Evolutionary conservation across 371 early-diverging fungal species (phyloP).

Genomic region (Batrachochytrium dendrobatidis): DNA sequence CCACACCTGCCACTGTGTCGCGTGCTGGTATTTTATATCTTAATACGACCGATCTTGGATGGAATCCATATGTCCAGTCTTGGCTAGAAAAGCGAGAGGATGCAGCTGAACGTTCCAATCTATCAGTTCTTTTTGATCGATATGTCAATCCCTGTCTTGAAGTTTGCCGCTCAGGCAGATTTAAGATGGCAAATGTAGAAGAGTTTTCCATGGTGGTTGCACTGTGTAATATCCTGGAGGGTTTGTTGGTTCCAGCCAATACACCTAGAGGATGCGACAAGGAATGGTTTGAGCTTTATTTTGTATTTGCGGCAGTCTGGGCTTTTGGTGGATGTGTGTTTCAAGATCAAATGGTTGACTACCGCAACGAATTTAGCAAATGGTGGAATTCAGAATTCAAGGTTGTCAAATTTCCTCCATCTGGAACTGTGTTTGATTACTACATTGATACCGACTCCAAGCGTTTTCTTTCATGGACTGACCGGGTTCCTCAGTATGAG

Average conservation of each 20-base stretch:
- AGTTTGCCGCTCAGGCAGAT: slow-evolving; percentile 41
- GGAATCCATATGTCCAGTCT: slow-evolving; percentile 57
- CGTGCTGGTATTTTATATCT: slow-evolving; percentile 60
- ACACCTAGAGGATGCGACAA: slow-evolving; percentile 60
- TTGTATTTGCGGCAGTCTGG: slow-evolving; percentile 57
- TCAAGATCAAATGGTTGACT: slow-evolving; percentile 52
- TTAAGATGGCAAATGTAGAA: slow-evolving; percentile 53
- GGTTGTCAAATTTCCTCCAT: slow-evolving; percentile 48
- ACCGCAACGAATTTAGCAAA: slow-evolving; percentile 50
- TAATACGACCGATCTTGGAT: slow-evolving; percentile 52
- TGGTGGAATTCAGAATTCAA: slow-evolving; percentile 61
- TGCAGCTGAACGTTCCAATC: slow-evolving; percentile 43
- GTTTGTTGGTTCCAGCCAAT: slow-evolving; percentile 46
- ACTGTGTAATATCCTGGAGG: slow-evolving; percentile 53
- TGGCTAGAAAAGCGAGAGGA: slow-evolving; percentile 61
- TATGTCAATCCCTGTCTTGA: slow-evolving; percentile 53
- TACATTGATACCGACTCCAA: slow-evolving; percentile 49
- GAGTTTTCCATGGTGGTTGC: slow-evolving; percentile 50
- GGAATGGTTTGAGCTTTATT: slow-evolving; percentile 59
- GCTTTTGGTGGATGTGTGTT: slow-evolving; percentile 57
- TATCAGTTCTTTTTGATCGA: slow-evolving; percentile 51
- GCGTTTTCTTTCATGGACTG: slow-evolving; percentile 52
- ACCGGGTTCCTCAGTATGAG: slow-evolving; percentile 43
- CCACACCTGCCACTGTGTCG: slow-evolving; percentile 65
- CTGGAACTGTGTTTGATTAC: slow-evolving; percentile 56